Base-by-base conservation (phyloP, 345 rosid species). In the Lumnitzera littorea region DNA sequence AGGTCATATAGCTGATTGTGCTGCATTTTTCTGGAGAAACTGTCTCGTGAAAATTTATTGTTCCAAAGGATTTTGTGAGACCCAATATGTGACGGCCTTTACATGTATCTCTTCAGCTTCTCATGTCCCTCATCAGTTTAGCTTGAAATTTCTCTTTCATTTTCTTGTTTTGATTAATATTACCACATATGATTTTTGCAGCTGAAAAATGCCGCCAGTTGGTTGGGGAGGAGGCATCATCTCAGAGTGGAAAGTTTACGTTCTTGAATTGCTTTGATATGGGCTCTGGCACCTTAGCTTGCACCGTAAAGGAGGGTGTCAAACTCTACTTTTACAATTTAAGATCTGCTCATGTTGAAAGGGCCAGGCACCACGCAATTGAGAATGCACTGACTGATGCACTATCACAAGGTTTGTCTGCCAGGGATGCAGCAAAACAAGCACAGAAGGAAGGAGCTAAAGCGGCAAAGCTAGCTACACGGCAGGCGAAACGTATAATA, bases 221-320 rank as follows among this genome's bases (percentile, higher is more conserved):
- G 64, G 80, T 92, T 48, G 99, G 99, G 64, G 86, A 84, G 53
- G 80, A 82, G 62, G 82, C 70, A 41, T 83, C 99, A 12, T 94
- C 99, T 15, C 82, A 84, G 78, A 94, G 99, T 70, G 99, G 97
- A 41, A 66, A 87, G 74, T 91, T 91, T 64, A 89, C 96, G 8
- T 53, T 94, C 57, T 67, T 90, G 68, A 76, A 87, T 68, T 94
- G 99, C 76, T 87, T 94, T 24, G 99, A 94, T 74, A 82, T 94
- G 96, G 74, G 95, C 61, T 69, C 90, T 1, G 99, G 97, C 62
- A 81, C 96, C 10, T 27, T 78, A 29, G 91, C 99, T 0, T 94
- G 99, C 56, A 61, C 81, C 0, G 96, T 87, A 49, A 90, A 94
- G 80, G 97, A 90, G 68, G 95, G 97, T 3, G 90, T 87, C 43